Percentiles rank a stretch among this genome's conserved stretches.
Conservation (phyloP, 805 yeast species). For the Pichia heedii region DNA sequence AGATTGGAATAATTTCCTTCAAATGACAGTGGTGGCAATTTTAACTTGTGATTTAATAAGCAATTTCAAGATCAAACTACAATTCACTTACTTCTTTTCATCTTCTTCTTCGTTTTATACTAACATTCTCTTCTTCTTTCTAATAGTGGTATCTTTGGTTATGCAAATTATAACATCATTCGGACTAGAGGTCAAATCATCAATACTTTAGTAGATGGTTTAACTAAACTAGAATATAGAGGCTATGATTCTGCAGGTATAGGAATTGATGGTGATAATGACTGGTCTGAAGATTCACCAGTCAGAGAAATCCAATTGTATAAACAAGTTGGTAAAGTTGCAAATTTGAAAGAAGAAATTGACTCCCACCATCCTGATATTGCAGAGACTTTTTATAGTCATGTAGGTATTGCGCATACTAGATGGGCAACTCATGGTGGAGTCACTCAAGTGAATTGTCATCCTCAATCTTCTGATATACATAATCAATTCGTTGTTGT, state of each 20-base stretch:
- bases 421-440: conserved; percentile 99
- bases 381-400: conserved; percentile 62
- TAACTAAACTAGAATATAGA: conserved; percentile 83
- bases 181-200: conserved; percentile 88
- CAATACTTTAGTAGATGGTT: conserved; percentile 80
- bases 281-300: conserved; percentile 21
- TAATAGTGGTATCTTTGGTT: conserved; percentile 90
- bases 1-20: no score
- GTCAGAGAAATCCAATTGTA: conserved; percentile 61
- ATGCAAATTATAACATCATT: conserved; percentile 90
- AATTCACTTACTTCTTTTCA: no score
- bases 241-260: conserved; percentile 98
- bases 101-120: not conserved
- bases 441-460: conserved; percentile 80
- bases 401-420: conserved; percentile 96
- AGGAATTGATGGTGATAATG: conserved; percentile 83
- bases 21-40: no score
- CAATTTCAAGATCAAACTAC: no score
- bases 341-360: conserved; percentile 63
- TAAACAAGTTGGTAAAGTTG: conserved; percentile 89
- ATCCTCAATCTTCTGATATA: conserved; percentile 89
- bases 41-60: no score
- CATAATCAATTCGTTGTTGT: conserved; percentile 81
- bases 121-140: not conserved
- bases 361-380: conserved; percentile 42